Base-by-base conservation (phyloP, 352 stramenopile species). In the Pythium oligandrum region DNA sequence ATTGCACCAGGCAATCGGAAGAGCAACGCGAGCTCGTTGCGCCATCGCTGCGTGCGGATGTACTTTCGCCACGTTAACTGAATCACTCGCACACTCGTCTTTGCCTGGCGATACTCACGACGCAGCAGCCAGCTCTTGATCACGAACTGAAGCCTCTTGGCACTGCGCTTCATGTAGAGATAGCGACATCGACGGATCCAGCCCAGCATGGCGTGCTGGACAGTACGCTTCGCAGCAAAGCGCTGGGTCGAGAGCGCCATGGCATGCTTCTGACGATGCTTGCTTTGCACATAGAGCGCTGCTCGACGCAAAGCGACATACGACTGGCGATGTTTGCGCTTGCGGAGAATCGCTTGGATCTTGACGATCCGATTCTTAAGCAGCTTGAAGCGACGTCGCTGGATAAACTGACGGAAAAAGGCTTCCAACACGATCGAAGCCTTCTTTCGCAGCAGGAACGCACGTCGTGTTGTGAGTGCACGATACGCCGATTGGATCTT, bases 281-380 rank as follows among this genome's bases (percentile, higher is more conserved):
- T 59, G 53, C 74, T 86, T 37, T 89, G 78, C 1, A 85, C 43
- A 31, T 53, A 66, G 7, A 84, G 58, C 6, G 75, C 51, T 17
- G 62, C 47, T 37, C 33, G 45, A 6, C 64, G 64, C 17, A 83
- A 35, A 0, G 48, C n/a, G 0, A 55, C 4, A 38, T 75, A 88
- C 6, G 51, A 56, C 35, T 63, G 53, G 9, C 63, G 64, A 11
- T 68, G 61, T 32, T 68, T 62, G 62, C 73, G 82, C 48, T 78
- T 71, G 0, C 82, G 68, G 34, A 80, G 65, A 9, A 87, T 57
- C 6, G 82, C 74, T 49, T 93, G 83, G 2, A 81, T 58, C 40
- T 75, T 78, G 0, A 88, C 75, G n/a, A 93, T 71, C 6, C 71
- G 58, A 4, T 64, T 42, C 62, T 93, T 90, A n/a, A 91, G 62